A percentile compares a stretch with the other conserved stretches of the same genome.
Conservation (phyloP, 441 rosid species). For the Oxalis stricta region DNA sequence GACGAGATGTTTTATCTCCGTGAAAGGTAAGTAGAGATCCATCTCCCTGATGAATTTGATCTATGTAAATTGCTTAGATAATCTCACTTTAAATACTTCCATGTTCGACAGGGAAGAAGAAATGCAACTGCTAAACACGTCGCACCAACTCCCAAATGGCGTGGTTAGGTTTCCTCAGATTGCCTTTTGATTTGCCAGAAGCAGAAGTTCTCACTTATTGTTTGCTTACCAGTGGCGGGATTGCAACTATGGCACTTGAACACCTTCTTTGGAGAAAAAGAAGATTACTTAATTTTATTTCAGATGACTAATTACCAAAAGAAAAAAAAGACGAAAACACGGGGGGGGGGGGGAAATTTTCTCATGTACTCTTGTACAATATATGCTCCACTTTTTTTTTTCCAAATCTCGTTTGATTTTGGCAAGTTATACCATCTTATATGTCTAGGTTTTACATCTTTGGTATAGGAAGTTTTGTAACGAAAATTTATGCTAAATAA, state of each 20-base stretch:
- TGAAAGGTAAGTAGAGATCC: conserved; percentile 32
- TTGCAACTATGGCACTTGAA: conserved; percentile 81
- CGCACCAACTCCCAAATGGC: conserved; percentile 54
- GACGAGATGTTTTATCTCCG: conserved; percentile 82
- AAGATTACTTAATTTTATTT: conserved; percentile 41
- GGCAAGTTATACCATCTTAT: too few relatives aligned
- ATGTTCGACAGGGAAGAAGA: conserved; percentile 39
- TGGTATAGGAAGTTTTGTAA: too few relatives aligned
- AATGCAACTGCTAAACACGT: conserved; percentile 59
- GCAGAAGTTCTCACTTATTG: conserved; percentile 48
- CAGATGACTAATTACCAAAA: not conserved
- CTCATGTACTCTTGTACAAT: conserved; percentile 8
- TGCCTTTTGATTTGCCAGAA: conserved; percentile 47
- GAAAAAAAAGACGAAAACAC: too few relatives aligned
- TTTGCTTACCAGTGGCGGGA: conserved; percentile 61
- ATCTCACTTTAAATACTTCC: not conserved
- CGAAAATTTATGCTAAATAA: too few relatives aligned
- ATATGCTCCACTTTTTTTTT: not conserved
- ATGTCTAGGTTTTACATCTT: too few relatives aligned
- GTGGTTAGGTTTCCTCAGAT: conserved; percentile 31
- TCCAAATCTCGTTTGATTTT: too few relatives aligned
- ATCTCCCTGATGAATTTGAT: not conserved
- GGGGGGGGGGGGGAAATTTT: too few relatives aligned
- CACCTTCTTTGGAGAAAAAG: conserved; percentile 67
- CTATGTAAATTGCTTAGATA: not conserved